Evolutionary conservation across 108 stramenopile species (phyloP), one percentile per base, ranked within the genome.

Genomic region (Nitzschia inconspicua): DNA sequence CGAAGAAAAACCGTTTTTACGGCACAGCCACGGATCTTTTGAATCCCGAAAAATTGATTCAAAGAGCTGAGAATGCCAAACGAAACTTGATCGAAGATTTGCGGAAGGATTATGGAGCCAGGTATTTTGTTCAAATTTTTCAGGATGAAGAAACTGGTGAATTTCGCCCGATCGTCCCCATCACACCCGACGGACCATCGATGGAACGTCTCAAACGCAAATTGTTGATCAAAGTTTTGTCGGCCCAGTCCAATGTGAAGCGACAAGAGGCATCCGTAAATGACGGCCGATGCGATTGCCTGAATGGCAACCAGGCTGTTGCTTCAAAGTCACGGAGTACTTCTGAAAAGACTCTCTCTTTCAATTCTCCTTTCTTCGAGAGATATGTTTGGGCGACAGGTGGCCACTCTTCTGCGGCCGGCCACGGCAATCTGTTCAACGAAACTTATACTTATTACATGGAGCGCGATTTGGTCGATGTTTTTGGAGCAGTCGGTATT

Each of bases 361-460:
- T 23, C 9, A 2, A 29, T 24, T 34, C 25, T 51, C 3, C 19
- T 1, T 34, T 41, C 18, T 63, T 32, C 28, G 49, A 39, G 26
- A 50, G 42, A 27, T 63, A 51, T 27, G 74, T 77, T 25, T 88
- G 77, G 77, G 64, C 78, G 4, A 84, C 77, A 16, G 78, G 78
- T 23, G 89, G 89, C 8, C 89, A 91, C 50, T 77, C 75, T 7
- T 66, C 83, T 3, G 73, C 84, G 2, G 89, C 89, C 0, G 89
- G 80, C 0, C 89, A 91, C 65, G 89, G 89, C 5, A 84, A 85
- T 59, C 58, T 72, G 5, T 80, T 67, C 64, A 70, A 77, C 42
- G 83, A 86, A 60, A 53, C 72, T 18, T 86, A 83, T 50, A 84
- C 83, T 14, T 75, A 80, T n/a, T 51, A 74, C 36, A 31, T 88